Evolutionary conservation across 768 basidiomycete genomes (phyloP), one percentile per base, ranked within the genome.

Genomic region (Strobilomyces dryophilus): DNA sequence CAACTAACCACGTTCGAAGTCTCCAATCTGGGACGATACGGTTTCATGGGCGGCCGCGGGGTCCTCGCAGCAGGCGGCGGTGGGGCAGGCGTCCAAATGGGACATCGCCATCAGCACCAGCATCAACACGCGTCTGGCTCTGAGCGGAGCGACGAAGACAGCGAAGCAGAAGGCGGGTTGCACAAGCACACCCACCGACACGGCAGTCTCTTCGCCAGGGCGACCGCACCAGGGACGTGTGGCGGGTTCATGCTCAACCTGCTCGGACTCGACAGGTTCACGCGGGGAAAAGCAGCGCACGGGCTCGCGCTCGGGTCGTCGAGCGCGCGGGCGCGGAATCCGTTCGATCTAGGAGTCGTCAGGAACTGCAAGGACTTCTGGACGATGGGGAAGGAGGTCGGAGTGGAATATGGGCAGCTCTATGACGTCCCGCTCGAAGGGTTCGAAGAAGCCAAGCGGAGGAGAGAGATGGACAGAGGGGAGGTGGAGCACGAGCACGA

Each of bases 1-100:
- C 95, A 98, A 64, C 92, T 98, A 81, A 99, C 95, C 2, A 98
- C 95, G 0, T 79, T 95, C 50, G 95, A 99, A 66, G 92, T 98
- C 4, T 87, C 86, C 54, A 99, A 99, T 65, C 83, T 98, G 3
- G 93, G 95, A 4, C 82, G 95, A 43, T 98, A 86, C 64, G 95
- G 97, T 12, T 98, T 86, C 74, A 95, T 99, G 92, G 95, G 97
- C 35, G 95, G 95, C 0, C 84, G 91, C 37, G 89, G 84, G 0
- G 82, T 83, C 18, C 80, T 83, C 3, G 82, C 78, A 35, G 75
- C 89, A 18, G 74, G 75, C 8, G 76, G 82, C 8, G 67, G 67
- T 4, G 81, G 77, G 49, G 74, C 87, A 7, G 74, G 75, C 18
- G 75, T 82, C 17, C 90, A 92, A 66, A 88, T 89, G 85, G 87